Percentiles rank a stretch among this genome's conserved stretches.
Evolutionary conservation across 2,329 filamentous ascomycete species (phyloP).

Genomic region (Pseudogymnoascus sp.): DNA sequence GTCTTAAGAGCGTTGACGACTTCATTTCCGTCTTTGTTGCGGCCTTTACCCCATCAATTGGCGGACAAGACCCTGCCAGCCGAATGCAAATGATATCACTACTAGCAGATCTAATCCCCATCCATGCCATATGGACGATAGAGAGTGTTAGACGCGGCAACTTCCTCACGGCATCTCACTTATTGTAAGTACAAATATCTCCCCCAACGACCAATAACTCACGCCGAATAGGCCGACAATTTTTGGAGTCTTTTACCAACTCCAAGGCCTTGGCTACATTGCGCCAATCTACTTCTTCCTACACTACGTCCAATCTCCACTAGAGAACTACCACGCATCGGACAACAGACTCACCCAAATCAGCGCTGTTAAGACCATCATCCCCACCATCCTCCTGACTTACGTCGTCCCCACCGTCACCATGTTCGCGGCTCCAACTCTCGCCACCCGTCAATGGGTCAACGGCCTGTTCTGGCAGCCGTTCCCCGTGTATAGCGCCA

Average conservation of each 20-base stretch:
- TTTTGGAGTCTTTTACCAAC: constrained; percentile 23
- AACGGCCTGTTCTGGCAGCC: constrained; percentile 18
- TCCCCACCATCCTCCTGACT: constrained; percentile 22
- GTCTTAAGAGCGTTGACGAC: constrained; percentile 14
- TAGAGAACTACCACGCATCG: constrained; percentile 27
- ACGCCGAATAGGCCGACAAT: constrained; percentile 18
- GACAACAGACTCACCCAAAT: constrained; percentile 28
- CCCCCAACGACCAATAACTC: not conserved
- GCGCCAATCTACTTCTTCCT: constrained; percentile 32
- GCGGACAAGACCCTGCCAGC: constrained; percentile 13
- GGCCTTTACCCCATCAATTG: constrained; percentile 19
- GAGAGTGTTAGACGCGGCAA: constrained; percentile 25
- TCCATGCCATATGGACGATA: constrained; percentile 25
- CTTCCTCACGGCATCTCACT: constrained; percentile 19
- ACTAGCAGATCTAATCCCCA: constrained; percentile 21
- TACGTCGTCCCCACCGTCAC: constrained; percentile 23
- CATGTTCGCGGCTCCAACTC: constrained; percentile 17
- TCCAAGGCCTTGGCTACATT: constrained; percentile 25
- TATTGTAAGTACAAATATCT: constrained; percentile 15
- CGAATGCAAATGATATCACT: constrained; percentile 22
- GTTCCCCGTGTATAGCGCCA: constrained; percentile 21
- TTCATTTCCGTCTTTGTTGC: constrained; percentile 16
- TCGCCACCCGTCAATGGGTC: constrained; percentile 22
- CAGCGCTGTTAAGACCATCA: constrained; percentile 23
- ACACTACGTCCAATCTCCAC: constrained; percentile 28